A percentile compares a stretch with the other conserved stretches of the same genome.
phyloP scores from a whole-genome alignment of 257 asterid species.

The Cinchona pubescens region DNA sequence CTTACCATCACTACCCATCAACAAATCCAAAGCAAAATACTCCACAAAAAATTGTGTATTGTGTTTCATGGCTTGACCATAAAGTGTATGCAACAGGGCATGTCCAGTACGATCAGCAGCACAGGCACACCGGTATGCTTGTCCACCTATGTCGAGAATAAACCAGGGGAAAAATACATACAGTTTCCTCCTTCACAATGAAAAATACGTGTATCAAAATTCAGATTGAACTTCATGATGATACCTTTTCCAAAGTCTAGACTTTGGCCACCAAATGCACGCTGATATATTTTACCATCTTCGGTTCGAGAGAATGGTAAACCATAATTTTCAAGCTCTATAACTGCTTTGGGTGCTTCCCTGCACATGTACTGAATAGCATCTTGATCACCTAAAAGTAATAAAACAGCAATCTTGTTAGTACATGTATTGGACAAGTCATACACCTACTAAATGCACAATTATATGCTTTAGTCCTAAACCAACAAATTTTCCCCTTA shows the following conservation, averaged over 20 bases:
- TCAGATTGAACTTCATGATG: conserved; percentile 10
- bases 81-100: conserved; percentile 92
- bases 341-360: conserved; percentile 94
- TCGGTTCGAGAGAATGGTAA: conserved; percentile 96
- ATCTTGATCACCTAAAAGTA: conserved; percentile 79
- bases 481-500: not conserved
- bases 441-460: not conserved
- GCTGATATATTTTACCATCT: conserved; percentile 93
- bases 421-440: conserved; percentile 15
- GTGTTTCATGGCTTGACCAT: conserved; percentile 99
- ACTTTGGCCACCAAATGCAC: conserved; percentile 99
- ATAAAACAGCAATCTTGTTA: conserved; percentile 14
- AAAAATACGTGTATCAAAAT: not conserved
- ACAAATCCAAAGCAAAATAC: conserved; percentile 85
- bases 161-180: not conserved
- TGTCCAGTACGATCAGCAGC: conserved; percentile 99
- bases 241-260: conserved; percentile 88
- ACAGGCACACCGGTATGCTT: conserved; percentile 98
- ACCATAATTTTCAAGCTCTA: conserved; percentile 89
- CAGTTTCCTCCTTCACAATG: not conserved
- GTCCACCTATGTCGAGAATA: conserved; percentile 65
- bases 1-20: conserved; percentile 83
- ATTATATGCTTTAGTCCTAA: not conserved
- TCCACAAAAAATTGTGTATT: conserved; percentile 96
- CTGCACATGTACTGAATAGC: conserved; percentile 95